Base-by-base conservation (phyloP, 257 asterid genomes). In the Salvia rosmarinus region DNA sequence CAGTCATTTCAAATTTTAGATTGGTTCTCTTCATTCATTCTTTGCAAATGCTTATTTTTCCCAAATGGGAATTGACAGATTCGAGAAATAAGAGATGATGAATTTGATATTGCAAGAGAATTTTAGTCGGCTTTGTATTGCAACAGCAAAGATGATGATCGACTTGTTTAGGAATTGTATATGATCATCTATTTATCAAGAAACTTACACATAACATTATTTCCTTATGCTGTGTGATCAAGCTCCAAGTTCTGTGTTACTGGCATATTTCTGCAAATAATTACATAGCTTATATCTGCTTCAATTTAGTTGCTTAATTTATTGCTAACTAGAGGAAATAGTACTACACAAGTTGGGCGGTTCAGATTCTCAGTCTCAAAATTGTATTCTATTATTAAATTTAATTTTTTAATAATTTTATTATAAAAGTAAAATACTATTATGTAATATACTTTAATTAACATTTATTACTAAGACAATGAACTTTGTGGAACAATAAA, bases 21-120 rank as follows among this genome's bases (percentile, higher is more conserved):
- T 47, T 56, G 9, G 9, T 34, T 40, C 4, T 75, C 17, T 75
- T 44, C n/a, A 34, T 62, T 23, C n/a, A 35, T 62, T n/a, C n/a
- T 28, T 64, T 39, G 17, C 51, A 37, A 37, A 37, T 20, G 5
- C 19, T 59, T 49, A 11, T 43, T 32, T 49, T 49, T 70, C 64
- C 77, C 76, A 70, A 70, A 70, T 64, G 70, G 70, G 77, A 19
- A 71, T 60, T 63, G 44, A 49, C 40, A 42, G 67, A 21, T 40
- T 25, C 25, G 54, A 54, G 39, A 37, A 7, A 23, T 28, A 57
- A 7, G 50, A 39, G 17, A 49, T 28, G 9, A n/a, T 30, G 47
- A 35, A 66, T 63, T 67, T 47, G 63, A 49, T 44, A 25, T 40
- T 75, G 62, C 28, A 51, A 50, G 62, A 39, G 52, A 30, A 19